Base-by-base conservation (phyloP, 1,284 basidiomycete genomes). In the Moesziomyces sp. region DNA sequence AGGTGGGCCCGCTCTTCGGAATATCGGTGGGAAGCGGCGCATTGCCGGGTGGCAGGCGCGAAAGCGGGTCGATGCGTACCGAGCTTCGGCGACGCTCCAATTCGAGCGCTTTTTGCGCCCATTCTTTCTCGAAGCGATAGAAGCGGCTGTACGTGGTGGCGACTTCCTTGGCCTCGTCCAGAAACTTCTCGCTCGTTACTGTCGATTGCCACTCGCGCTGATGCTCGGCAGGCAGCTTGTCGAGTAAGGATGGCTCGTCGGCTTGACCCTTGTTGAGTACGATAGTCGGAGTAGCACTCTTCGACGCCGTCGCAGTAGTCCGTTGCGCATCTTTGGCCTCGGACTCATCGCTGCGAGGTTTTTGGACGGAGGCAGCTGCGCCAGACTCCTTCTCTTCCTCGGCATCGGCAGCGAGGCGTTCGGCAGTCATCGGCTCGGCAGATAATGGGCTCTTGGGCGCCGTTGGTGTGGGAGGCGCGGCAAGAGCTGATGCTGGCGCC, bases 61-160 rank as follows among this genome's bases (percentile, higher is more conserved):
- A 56, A 3, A 72, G 40, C 5, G 69, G 69, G 26, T 72, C 69
- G 35, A 72, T 63, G 46, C 69, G 63, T 14, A 72, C 28, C 24
- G 69, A 72, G 52, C 58, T 59, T 23, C 69, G 69, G 26, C 69
- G 69, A 52, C 63, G 69, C 21, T 72, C 69, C n/a, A 72, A 26
- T 35, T 72, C 69, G 40, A 72, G 59, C 5, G 69, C 69, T 50
- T 72, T 72, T 35, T 74, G 60, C 4, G 70, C 70, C 70, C 70
- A 74, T 52, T 68, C 60, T 38, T 61, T 64, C 51, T 74, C 70
- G 45, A 74, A 74, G 51, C 65, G 61, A 49, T 74, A 74, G 55
- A 74, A 74, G 45, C 65, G 64, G 11, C 61, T 65, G 58, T 68
- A 74, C 23, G 57, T 60, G 34, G 54, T 56, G 23, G 65, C 65